Base-by-base conservation (phyloP, 768 basidiomycete genomes). In the Leccinum obscurum region DNA sequence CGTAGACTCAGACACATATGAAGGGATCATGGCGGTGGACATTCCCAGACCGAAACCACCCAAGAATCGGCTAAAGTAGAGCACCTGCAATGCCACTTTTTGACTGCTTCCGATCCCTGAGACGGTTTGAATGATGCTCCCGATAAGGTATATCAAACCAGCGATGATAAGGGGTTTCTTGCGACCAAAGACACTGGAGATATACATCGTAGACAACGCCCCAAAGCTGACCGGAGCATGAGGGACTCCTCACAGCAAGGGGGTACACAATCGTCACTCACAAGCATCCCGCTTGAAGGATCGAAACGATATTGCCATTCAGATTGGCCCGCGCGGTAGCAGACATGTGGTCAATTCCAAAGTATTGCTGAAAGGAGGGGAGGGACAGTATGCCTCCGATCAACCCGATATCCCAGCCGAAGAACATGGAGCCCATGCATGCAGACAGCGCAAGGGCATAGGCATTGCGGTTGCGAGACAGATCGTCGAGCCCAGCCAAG, bases 11-110 rank as follows among this genome's bases (percentile, higher is more conserved):
- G 81, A 82, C 13, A 83, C 75, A 52, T 84, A 85, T 0, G 80
- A 74, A 13, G 82, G 82, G 4, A 81, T 77, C 1, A 84, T 68
- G 4, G 81, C 80, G 1, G 79, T 77, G 7, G 80, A 75, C 77
- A 82, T 80, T 15, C 85, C 85, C 28, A 87, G 78, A 8, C 87
- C 86, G 54, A 87, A 74, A n/a, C 88, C 87, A 8, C 81, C 79
- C 0, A 89, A 57, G 70, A 87, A 88, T 9, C 85, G 78, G 54
- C 80, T 75, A 64, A 79, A 79, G 62, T 78, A 81, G 41, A 81
- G 72, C 6, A 80, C 75, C 9, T 66, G 66, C 10, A 80, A 67
- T 17, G 70, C 78, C 1, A 77, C 73, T 6, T 32, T 53, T 57
- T 64, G 70, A 34, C 66, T 74, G 60, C 70, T 77, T n/a, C 80